A percentile compares a stretch with the other conserved stretches of the same genome.
These are phyloP conservation scores for Dactylellina cionopaga DNA, from an alignment of 2,329 filamentous ascomycete genomes.

Conservation along the genomic window DNA sequence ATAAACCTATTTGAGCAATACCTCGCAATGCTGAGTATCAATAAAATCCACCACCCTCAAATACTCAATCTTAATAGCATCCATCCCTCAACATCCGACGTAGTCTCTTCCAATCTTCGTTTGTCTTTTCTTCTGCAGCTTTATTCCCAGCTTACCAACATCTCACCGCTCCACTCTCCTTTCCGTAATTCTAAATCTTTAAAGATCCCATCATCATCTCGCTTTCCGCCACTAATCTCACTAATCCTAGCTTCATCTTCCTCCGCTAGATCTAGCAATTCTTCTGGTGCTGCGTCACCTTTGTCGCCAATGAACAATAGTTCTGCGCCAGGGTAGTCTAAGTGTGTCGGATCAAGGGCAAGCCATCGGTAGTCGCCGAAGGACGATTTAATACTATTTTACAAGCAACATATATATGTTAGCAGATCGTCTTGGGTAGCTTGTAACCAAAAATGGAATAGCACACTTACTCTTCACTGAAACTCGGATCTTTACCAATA, in stretches of 20 bases:
- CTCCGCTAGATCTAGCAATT: constrained; percentile 78
- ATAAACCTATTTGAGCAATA: too few relatives aligned
- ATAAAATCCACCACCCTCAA: neutral
- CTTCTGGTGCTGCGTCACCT: constrained; percentile 68
- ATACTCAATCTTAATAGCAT: neutral
- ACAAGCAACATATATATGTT: neutral
- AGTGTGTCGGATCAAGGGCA: constrained; percentile 75
- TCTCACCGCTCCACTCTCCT: constrained; percentile 47
- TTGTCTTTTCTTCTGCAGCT: too few relatives aligned
- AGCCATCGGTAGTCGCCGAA: constrained; percentile 80
- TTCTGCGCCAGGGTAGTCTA: constrained; percentile 79
- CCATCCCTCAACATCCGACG: neutral
- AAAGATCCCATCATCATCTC: constrained; percentile 63
- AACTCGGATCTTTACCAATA: constrained; percentile 74
- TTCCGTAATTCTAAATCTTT: constrained; percentile 64
- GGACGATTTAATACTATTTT: constrained; percentile 71
- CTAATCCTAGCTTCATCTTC: constrained; percentile 77
- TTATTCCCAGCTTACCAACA: constrained; percentile 47
- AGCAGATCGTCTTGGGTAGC: too few relatives aligned
- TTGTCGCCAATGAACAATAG: constrained; percentile 81
- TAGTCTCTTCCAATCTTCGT: neutral
- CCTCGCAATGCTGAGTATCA: too few relatives aligned
- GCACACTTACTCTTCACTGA: constrained; percentile 72
- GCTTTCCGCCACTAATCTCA: constrained; percentile 65
- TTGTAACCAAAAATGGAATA: too few relatives aligned